Evolutionary conservation across 1,284 basidiomycete genomes (phyloP).

Genomic region (Tilletia horrida): DNA sequence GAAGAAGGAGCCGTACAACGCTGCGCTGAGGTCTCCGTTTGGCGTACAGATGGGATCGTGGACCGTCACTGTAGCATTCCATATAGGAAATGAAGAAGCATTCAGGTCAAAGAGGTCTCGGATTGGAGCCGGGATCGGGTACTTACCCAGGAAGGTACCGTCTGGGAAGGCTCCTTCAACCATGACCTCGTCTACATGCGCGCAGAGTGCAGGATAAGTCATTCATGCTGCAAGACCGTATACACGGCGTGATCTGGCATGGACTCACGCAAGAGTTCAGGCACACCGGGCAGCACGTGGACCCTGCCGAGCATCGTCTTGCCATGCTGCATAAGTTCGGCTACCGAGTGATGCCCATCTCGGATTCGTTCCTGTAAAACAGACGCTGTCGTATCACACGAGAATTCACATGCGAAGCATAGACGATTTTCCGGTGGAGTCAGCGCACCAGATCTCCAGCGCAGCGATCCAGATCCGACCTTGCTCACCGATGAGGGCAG

Average conservation of each 20-base stretch:
- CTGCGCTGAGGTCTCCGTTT: slow-evolving; percentile 70
- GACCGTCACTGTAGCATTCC: slow-evolving; percentile 33
- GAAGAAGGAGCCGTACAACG: slow-evolving; percentile 88
- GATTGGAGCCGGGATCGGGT: neutral
- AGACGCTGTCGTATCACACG: slow-evolving; percentile 56
- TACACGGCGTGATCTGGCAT: slow-evolving; percentile 47
- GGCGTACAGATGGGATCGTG: slow-evolving; percentile 80
- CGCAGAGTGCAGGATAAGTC: slow-evolving; percentile 26
- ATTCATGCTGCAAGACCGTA: slow-evolving; percentile 76
- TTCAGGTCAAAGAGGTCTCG: neutral
- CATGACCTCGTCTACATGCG: slow-evolving; percentile 45
- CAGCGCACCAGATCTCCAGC: neutral
- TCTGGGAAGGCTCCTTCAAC: slow-evolving; percentile 52
- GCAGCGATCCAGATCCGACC: no score
- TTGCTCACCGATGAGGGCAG: slow-evolving; percentile 69
- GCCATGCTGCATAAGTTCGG: slow-evolving; percentile 71
- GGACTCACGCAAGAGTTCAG: slow-evolving; percentile 43
- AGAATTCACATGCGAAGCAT: neutral
- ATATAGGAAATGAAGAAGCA: neutral
- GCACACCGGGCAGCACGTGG: slow-evolving; percentile 75
- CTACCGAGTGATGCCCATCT: slow-evolving; percentile 85
- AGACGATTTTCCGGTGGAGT: neutral
- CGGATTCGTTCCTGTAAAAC: slow-evolving; percentile 90
- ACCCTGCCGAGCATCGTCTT: slow-evolving; percentile 81
- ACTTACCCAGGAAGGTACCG: slow-evolving; percentile 42